phyloP scores from a whole-genome alignment of 73 alveolate species.

The Paramecium octaurelia region DNA sequence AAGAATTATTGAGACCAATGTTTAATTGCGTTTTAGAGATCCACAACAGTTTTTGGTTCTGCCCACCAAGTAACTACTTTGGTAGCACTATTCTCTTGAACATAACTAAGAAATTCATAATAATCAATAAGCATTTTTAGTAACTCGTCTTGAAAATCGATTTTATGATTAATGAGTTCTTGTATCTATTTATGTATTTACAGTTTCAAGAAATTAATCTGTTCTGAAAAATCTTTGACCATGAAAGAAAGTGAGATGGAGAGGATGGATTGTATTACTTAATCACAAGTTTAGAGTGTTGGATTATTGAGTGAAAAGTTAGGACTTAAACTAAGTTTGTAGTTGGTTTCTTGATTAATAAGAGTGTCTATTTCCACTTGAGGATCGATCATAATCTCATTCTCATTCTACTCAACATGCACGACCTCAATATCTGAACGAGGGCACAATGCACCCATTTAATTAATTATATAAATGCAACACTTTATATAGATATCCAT shows the following conservation, averaged over 20 bases:
- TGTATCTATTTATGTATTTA: neutral
- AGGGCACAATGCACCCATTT: slow-evolving; percentile 28
- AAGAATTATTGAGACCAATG: neutral
- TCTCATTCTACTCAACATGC: neutral
- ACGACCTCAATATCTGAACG: neutral
- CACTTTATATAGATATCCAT: neutral
- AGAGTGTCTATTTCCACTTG: neutral
- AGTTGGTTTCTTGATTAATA: neutral
- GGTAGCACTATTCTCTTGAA: neutral
- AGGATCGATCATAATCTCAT: neutral
- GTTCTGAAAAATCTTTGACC: neutral
- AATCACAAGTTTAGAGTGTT: neutral
- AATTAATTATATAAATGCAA: neutral
- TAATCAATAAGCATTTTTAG: neutral
- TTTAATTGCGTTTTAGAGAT: neutral
- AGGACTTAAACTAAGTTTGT: neutral
- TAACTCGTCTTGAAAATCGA: neutral
- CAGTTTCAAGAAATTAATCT: neutral
- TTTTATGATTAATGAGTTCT: neutral
- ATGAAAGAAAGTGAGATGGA: neutral
- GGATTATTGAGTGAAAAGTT: neutral
- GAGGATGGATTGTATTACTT: neutral
- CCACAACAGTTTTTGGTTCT: neutral
- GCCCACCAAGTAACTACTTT: slow-evolving; percentile 30
- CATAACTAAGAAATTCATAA: slow-evolving; percentile 10